Evolutionary conservation across 352 stramenopile species (phyloP).

Genomic region (Phytophthora uliginosa): DNA sequence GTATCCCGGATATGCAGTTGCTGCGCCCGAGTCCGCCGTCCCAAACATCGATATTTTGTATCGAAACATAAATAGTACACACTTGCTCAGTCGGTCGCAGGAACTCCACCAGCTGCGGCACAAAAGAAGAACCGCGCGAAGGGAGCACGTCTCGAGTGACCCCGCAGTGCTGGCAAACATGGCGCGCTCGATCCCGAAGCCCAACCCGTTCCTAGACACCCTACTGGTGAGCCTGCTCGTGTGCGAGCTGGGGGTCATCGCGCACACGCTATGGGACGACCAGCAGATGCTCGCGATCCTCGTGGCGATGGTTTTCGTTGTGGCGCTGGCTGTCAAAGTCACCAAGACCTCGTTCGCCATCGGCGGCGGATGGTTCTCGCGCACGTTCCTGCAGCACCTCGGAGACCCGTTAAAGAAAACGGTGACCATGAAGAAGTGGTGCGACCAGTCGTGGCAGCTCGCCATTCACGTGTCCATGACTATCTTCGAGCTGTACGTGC

Average conservation of each 20-base stretch:
- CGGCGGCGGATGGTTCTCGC: constrained; percentile 77
- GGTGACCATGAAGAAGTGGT: constrained; percentile 91
- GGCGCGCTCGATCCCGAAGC: constrained; percentile 72
- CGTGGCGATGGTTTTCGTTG: constrained; percentile 65
- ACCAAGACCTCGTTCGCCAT: constrained; percentile 78
- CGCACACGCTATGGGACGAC: constrained; percentile 71
- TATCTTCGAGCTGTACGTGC: constrained; percentile 85
- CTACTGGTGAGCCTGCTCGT: constrained; percentile 71
- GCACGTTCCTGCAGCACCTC: constrained; percentile 82
- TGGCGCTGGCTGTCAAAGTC: constrained; percentile 76
- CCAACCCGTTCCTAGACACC: constrained; percentile 71
- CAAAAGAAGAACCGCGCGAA: constrained; percentile 31
- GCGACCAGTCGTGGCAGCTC: constrained; percentile 91
- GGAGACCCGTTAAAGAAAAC: constrained; percentile 85
- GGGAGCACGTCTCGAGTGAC: constrained; percentile 19
- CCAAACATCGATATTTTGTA: too few relatives aligned
- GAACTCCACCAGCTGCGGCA: background rate
- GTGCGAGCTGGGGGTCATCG: constrained; percentile 71
- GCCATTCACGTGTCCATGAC: constrained; percentile 88
- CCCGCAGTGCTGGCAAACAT: constrained; percentile 37
- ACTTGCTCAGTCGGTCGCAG: constrained; percentile 6
- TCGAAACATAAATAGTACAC: background rate
- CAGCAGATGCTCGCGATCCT: constrained; percentile 81
- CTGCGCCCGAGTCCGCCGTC: constrained; percentile 7
- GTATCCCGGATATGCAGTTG: background rate